Percentiles rank a stretch among this genome's conserved stretches.
These are phyloP conservation scores for Metschnikowia corniflorae DNA, from an alignment of 805 yeast genomes.

Conservation along the genomic window DNA sequence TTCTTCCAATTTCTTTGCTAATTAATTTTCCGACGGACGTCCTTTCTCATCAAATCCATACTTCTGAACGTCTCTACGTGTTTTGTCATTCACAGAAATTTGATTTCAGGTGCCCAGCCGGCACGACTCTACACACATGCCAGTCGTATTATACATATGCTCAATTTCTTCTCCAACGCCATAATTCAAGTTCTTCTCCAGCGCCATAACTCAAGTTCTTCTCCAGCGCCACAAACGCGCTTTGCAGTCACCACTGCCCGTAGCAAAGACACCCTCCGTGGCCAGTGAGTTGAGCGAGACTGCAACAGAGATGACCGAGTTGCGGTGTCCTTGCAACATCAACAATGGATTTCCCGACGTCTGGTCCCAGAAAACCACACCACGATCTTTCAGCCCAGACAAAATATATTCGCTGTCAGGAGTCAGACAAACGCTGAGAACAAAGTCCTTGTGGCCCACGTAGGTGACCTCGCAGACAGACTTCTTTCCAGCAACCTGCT, in stretches of 20 bases:
- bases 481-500: conserved; percentile 25
- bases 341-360: conserved; percentile 84
- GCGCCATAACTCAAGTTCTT: conserved; percentile 36
- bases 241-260: conserved; percentile 96
- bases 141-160: too few species aligned
- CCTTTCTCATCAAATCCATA: too few species aligned
- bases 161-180: too few species aligned
- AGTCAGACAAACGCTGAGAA: conserved; percentile 87
- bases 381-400: conserved; percentile 95
- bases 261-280: conserved; percentile 83
- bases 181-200: too few species aligned
- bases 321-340: conserved; percentile 95
- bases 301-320: conserved; percentile 91
- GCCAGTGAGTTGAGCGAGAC: conserved; percentile 78
- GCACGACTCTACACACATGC: too few species aligned
- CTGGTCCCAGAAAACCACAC: conserved; percentile 96
- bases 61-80: too few species aligned
- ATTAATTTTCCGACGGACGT: too few species aligned
- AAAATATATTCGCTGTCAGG: conserved; percentile 89
- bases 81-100: too few species aligned
- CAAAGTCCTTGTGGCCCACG: conserved; percentile 95
- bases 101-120: too few species aligned
- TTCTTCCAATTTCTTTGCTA: too few species aligned
- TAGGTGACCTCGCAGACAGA: conserved; percentile 85
- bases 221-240: conserved; percentile 96